Evolutionary conservation across 768 basidiomycete species (phyloP).

Genomic region (Amanita molliuscula): DNA sequence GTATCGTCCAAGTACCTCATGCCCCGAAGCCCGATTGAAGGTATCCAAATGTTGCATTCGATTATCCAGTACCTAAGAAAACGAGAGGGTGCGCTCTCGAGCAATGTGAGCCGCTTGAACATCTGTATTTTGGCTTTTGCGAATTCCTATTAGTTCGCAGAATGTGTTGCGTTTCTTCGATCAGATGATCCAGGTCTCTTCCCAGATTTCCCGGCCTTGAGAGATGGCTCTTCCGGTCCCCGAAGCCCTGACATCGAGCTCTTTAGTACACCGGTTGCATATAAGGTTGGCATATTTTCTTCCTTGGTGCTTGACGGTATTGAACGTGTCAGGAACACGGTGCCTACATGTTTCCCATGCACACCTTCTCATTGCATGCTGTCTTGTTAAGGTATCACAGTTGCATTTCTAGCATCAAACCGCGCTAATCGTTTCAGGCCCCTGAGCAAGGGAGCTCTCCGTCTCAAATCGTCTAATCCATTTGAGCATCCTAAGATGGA

Average conservation of each 20-base stretch:
- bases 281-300: slow-evolving; percentile 17
- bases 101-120: slow-evolving; percentile 30
- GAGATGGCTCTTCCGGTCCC: slow-evolving; percentile 28
- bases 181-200: slow-evolving; percentile 37
- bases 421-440: slow-evolving; percentile 18
- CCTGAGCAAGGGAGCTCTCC: slow-evolving; percentile 25
- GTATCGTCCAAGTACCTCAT: slow-evolving; percentile 29
- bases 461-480: slow-evolving; percentile 25
- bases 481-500: slow-evolving; percentile 27
- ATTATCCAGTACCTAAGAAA: slow-evolving; percentile 31
- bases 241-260: slow-evolving; percentile 34
- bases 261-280: slow-evolving; percentile 27
- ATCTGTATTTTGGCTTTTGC: background rate
- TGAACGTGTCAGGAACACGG: slow-evolving; percentile 22
- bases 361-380: slow-evolving; percentile 27
- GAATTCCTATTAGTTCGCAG: slow-evolving; percentile 23
- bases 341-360: slow-evolving; percentile 22
- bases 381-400: slow-evolving; percentile 22
- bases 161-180: slow-evolving; percentile 45
- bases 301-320: background rate
- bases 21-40: slow-evolving; percentile 17
- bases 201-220: slow-evolving; percentile 18
- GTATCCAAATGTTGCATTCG: slow-evolving; percentile 20
- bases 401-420: background rate
- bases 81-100: slow-evolving; percentile 38